These are phyloP conservation scores for Heterobasidion occidentale DNA, from an alignment of 1,284 basidiomycete genomes.

Conservation along the genomic window DNA sequence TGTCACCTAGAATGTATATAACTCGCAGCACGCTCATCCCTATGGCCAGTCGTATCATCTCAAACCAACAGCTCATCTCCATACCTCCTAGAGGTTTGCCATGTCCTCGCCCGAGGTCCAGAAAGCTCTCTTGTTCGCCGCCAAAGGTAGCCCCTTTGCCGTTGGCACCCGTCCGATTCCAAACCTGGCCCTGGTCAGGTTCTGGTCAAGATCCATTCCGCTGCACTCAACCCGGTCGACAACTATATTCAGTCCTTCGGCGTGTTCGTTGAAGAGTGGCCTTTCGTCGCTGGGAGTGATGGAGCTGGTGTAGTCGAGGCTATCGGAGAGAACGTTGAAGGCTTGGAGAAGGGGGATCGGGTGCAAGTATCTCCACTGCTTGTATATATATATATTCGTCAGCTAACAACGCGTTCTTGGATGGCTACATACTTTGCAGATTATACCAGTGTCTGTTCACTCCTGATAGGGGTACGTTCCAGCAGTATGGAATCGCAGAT, in stretches of 20 bases:
- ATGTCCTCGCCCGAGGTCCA: slow-evolving; percentile 6
- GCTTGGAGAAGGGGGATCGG: slow-evolving; percentile 31
- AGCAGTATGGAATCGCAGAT: slow-evolving; percentile 17
- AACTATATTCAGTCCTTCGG: slow-evolving; percentile 26
- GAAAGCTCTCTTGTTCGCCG: slow-evolving; percentile 19
- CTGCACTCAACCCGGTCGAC: slow-evolving; percentile 35
- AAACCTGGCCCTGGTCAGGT: slow-evolving; percentile 29
- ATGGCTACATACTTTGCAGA: slow-evolving; percentile 1
- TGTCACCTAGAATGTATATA: no score
- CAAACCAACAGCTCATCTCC: neutral
- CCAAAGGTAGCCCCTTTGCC: slow-evolving; percentile 12
- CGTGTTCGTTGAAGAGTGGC: slow-evolving; percentile 20
- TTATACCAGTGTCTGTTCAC: slow-evolving; percentile 10
- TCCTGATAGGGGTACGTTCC: slow-evolving; percentile 13
- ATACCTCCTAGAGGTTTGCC: neutral
- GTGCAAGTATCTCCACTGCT: slow-evolving; percentile 18
- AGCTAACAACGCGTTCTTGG: neutral
- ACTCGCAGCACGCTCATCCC: no score
- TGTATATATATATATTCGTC: neutral
- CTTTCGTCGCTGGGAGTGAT: slow-evolving; percentile 37
- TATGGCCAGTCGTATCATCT: neutral
- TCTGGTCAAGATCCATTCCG: slow-evolving; percentile 28
- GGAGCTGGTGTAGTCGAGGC: slow-evolving; percentile 17
- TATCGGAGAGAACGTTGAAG: slow-evolving; percentile 26
- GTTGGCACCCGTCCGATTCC: slow-evolving; percentile 15